phyloP scores from a whole-genome alignment of 345 rosid species.

The Syzygium grande region DNA sequence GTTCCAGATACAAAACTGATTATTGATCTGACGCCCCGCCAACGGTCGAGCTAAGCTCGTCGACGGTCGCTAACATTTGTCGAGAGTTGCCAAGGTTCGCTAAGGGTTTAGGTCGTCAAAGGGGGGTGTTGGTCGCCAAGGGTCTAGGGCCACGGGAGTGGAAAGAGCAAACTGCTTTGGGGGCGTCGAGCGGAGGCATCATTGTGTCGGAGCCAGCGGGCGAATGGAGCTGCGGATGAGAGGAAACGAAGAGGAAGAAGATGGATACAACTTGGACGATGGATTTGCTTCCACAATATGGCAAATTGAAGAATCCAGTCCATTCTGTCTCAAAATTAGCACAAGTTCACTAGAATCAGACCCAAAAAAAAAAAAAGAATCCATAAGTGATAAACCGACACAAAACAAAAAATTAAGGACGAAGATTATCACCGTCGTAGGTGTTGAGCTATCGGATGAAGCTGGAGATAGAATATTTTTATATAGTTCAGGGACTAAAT shows the following conservation, averaged over 20 bases:
- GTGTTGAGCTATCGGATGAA: conserved; percentile 66
- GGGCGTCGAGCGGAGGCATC: background rate
- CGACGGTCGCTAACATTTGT: no score
- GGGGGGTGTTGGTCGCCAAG: no score
- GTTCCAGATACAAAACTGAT: no score
- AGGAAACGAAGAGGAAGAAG: background rate
- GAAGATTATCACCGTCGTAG: conserved; percentile 26
- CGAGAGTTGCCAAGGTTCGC: no score
- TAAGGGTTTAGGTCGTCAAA: no score
- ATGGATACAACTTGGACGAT: background rate
- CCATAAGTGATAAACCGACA: background rate
- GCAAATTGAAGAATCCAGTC: background rate
- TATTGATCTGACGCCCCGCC: no score
- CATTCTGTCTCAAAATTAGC: background rate
- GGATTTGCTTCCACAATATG: background rate
- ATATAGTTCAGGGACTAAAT: no score
- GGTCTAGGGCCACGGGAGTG: background rate
- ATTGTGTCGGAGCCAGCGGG: background rate
- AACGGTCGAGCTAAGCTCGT: no score
- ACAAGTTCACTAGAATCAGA: background rate
- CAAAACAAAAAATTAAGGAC: background rate
- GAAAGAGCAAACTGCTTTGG: background rate
- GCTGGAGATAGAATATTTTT: conserved; percentile 26
- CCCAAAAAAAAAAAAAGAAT: background rate
- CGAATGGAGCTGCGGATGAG: background rate